A percentile compares a stretch with the other conserved stretches of the same genome.
These are phyloP conservation scores for Cryptococcus floricola DNA, from an alignment of 1,284 basidiomycete genomes.

Conservation along the genomic window DNA sequence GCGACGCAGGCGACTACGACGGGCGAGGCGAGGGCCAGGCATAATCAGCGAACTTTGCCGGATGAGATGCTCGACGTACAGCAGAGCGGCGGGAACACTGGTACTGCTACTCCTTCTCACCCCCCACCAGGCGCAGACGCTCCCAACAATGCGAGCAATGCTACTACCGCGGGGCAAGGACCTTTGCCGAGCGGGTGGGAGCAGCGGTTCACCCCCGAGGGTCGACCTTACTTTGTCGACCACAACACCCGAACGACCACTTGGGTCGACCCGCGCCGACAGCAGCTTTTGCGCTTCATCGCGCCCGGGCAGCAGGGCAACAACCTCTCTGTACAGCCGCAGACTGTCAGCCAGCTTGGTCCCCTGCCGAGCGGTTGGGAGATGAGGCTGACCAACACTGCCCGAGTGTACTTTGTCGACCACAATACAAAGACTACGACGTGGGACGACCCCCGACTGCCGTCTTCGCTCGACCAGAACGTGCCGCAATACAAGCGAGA, in stretches of 20 bases:
- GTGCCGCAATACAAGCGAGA: conserved; percentile 99
- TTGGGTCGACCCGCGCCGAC: conserved; percentile 94
- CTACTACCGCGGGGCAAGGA: conserved; percentile 73
- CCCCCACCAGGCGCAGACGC: conserved; percentile 15
- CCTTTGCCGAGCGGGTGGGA: conserved; percentile 95
- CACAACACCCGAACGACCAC: conserved; percentile 95
- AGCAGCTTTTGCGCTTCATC: conserved; percentile 79
- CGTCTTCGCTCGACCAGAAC: conserved; percentile 66
- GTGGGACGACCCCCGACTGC: conserved; percentile 91
- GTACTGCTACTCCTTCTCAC: conserved; percentile 26
- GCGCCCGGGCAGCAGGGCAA: conserved; percentile 65
- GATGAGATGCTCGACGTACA: conserved; percentile 67
- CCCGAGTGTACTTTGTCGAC: conserved; percentile 92
- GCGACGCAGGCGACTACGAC: conserved; percentile 54
- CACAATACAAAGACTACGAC: conserved; percentile 90
- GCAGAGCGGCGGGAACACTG: conserved; percentile 14
- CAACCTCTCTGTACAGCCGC: conserved; percentile 69
- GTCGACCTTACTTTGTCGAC: conserved; percentile 94
- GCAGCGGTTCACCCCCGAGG: conserved; percentile 95
- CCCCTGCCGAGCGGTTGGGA: conserved; percentile 96
- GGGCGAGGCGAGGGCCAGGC: conserved; percentile 68
- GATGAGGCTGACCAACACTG: conserved; percentile 90
- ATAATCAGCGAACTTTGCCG: conserved; percentile 69
- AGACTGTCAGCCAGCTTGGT: conserved; percentile 84
- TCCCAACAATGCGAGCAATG: conserved; percentile 47